A percentile compares a stretch with the other conserved stretches of the same genome.
These are phyloP conservation scores for Tolypocladium cylindrosporum DNA, from an alignment of 2,329 filamentous ascomycete species.

Conservation along the genomic window DNA sequence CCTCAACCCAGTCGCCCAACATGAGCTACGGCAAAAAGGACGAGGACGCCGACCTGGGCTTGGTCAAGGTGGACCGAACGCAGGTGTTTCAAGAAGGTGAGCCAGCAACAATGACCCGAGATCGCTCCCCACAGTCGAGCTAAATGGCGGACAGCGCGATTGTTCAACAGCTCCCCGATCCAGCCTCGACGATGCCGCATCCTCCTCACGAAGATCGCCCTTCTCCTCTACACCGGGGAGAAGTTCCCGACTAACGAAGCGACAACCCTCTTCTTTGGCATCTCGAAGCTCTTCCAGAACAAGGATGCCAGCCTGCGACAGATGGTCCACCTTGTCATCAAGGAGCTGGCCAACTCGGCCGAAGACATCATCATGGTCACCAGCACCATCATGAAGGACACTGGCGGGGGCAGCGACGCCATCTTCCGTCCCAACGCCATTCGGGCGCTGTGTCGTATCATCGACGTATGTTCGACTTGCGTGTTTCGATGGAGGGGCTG, in stretches of 20 bases:
- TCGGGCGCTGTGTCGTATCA: constrained; percentile 88
- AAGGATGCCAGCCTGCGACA: constrained; percentile 96
- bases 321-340: constrained; percentile 97
- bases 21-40: constrained; percentile 99
- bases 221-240: constrained; percentile 93
- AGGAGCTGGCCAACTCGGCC: constrained; percentile 89
- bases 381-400: constrained; percentile 99
- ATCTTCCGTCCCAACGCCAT: constrained; percentile 95
- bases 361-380: constrained; percentile 99
- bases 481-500: background rate
- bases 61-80: constrained; percentile 96
- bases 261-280: constrained; percentile 96
- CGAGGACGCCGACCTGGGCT: constrained; percentile 85
- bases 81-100: constrained; percentile 98
- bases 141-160: constrained; percentile 57
- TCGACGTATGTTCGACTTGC: constrained; percentile 57
- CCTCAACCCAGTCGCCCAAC: constrained; percentile 32
- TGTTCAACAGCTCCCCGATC: constrained; percentile 97
- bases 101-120: constrained; percentile 12
- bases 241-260: constrained; percentile 96
- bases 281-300: constrained; percentile 98
- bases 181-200: constrained; percentile 96
- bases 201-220: constrained; percentile 91
- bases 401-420: constrained; percentile 85
- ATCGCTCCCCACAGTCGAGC: constrained; percentile 15